Evolutionary conservation across 805 yeast genomes (phyloP).

Genomic region (Nematodospora valgi): DNA sequence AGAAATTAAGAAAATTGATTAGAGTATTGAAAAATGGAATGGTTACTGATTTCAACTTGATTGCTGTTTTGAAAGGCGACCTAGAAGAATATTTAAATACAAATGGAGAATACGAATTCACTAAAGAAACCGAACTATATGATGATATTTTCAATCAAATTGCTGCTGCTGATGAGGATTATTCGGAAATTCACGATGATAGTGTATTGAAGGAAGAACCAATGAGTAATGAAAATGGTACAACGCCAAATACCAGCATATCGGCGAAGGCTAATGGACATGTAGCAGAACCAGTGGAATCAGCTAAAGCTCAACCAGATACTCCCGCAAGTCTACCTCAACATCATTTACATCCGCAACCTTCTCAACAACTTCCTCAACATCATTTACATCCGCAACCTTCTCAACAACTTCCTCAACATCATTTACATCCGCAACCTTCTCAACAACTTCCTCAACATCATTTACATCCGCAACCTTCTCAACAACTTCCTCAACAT

Average conservation of each 20-base stretch:
- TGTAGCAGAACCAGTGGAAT: neutral
- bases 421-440: neutral
- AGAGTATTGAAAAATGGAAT: slow-evolving; percentile 24
- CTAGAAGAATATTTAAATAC: slow-evolving; percentile 34
- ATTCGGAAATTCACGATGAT: slow-evolving; percentile 10
- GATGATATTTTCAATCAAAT: slow-evolving; percentile 33
- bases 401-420: slow-evolving; percentile 6
- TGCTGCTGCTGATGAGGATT: slow-evolving; percentile 9
- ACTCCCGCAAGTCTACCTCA: slow-evolving; percentile 1
- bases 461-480: too few species aligned
- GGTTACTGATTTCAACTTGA: slow-evolving; percentile 26
- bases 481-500: too few species aligned
- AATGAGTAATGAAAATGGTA: neutral
- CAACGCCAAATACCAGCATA: neutral
- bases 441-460: neutral
- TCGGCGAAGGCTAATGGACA: slow-evolving; percentile 6
- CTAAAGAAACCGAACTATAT: slow-evolving; percentile 33
- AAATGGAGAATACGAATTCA: slow-evolving; percentile 35
- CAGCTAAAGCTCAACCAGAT: too few species aligned
- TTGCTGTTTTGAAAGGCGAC: slow-evolving; percentile 38
- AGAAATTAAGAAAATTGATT: slow-evolving; percentile 30
- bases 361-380: too few species aligned
- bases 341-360: slow-evolving; percentile 9
- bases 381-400: too few species aligned
- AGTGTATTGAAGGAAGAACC: neutral